phyloP scores from a whole-genome alignment of 1,284 basidiomycete genomes.

The Irpex sp. region DNA sequence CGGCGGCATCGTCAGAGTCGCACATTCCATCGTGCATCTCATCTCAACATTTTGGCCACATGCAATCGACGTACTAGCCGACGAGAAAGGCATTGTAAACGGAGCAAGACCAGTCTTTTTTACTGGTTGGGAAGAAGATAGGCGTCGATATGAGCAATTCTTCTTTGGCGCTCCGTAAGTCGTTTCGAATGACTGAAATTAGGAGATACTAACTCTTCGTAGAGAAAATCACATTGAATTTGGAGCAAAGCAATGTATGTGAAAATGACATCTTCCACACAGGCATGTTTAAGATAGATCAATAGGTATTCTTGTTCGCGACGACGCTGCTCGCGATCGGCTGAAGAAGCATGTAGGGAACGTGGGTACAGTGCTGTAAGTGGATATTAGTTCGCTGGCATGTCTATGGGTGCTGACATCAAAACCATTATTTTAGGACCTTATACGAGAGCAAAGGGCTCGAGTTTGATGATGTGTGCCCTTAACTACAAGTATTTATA shows the following conservation, averaged over 20 bases:
- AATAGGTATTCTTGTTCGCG: slow-evolving; percentile 75
- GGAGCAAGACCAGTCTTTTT: slow-evolving; percentile 72
- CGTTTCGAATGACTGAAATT: not conserved
- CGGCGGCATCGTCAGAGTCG: slow-evolving; percentile 70
- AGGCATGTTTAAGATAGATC: not conserved
- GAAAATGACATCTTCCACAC: not conserved
- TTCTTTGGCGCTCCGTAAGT: slow-evolving; percentile 57
- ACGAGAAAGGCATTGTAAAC: slow-evolving; percentile 65
- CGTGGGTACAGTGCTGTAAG: slow-evolving; percentile 71
- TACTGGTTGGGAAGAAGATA: slow-evolving; percentile 59
- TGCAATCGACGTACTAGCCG: slow-evolving; percentile 67
- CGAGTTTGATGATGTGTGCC: slow-evolving; percentile 51
- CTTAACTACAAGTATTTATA: no score
- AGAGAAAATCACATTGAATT: slow-evolving; percentile 68
- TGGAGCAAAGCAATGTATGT: slow-evolving; percentile 73
- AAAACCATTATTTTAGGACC: slow-evolving; percentile 51
- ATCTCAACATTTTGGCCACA: slow-evolving; percentile 73
- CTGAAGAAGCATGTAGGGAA: slow-evolving; percentile 59
- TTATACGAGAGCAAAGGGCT: slow-evolving; percentile 81
- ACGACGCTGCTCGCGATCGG: slow-evolving; percentile 54
- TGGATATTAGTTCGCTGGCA: not conserved
- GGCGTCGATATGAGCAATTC: slow-evolving; percentile 64
- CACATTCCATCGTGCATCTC: slow-evolving; percentile 69
- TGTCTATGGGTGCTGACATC: not conserved
- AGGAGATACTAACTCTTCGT: not conserved